Base-by-base conservation (phyloP, 116 monocot genomes). In the Iris pallida region DNA sequence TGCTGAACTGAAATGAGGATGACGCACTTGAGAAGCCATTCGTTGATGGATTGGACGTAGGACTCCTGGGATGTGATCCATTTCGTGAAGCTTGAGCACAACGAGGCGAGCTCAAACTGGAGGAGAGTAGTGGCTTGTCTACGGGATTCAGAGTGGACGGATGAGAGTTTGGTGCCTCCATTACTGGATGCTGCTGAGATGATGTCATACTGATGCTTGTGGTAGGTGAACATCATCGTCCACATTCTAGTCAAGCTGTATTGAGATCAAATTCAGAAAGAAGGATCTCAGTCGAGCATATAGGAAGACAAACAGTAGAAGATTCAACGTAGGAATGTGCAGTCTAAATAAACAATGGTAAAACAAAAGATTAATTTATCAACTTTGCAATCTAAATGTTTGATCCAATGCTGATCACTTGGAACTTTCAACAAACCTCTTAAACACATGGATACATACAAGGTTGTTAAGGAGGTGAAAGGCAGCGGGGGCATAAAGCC, bases 201-300 rank as follows among this genome's bases (percentile, higher is more conserved):
- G 14, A 95, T 68, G 57, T 40, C 66, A 10, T 63, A 63, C 59
- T 95, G 95, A 14, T 75, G 74, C 14, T 64, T 72, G 84, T 95
- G 95, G 57, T 76, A 91, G 8, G 84, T 76, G 8, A 76, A 67
- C 95, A 95, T 95, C 68, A 58, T 76, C 7, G 14, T 68, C 95
- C 95, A 95, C 95, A 95, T 95, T 68, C 75, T 75, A 64, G 69
- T 74, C 65, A 95, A 81, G 8, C 95, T 95, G 88, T 45, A 81
- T 46, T 59, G 55, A 45, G 30, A 57, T 57, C 19, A 6, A 62
- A 63, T 45, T 11, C 5, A 17, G 11, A 53, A 13, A 63, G 62
- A 62, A 73, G 48, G 30, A 65, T 16, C 2, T 16, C 57, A 19
- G 47, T 13, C 1, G 14, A 20, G 46, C 8, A 20, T n/a, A 2